Evolutionary conservation across 202 grass and related monocot species (phyloP), one percentile per base, ranked within the genome.

Genomic region (Hordeum pubiflorum): DNA sequence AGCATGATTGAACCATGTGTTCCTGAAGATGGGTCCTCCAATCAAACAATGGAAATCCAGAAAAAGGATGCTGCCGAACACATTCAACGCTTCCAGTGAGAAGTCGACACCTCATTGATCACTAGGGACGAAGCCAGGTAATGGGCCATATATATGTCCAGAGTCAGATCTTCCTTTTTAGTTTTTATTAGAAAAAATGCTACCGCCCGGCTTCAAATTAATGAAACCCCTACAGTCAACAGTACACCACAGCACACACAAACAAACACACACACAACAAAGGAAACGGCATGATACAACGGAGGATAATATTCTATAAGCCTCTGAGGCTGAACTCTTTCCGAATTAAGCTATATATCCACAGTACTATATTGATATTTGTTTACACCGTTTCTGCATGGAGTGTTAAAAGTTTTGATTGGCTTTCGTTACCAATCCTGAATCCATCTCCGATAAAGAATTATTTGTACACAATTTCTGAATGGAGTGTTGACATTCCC

Each of bases 1-100:
- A 63, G 10, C 65, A 81, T 60, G 66, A 81, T 72, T 72, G 67
- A 48, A 72, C 67, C 56, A 82, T 24, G 79, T 73, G 56, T 50
- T 61, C 34, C 38, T 60, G 14, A 60, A 29, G 54, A 31, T 46
- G 24, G 66, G 58, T 40, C 22, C 43, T 3, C 55, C 67, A 72
- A 48, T 46, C 66, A 81, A 46, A 33, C 37, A 6, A 46, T 15
- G 13, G 4, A n/a, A 61, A 62, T 18, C 56, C 11, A 59, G 18
- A 58, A 32, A 50, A 37, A 79, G 13, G 44, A 81, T 44, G 79
- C 22, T 71, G 23, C 22, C 39, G 3, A 61, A 44, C 57, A 77
- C 36, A 40, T 29, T 57, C 31, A 9, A 37, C 29, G 72, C 29
- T 23, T 74, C 72, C 75, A 60, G 1, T 59, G 54, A 59, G 64